phyloP scores from a whole-genome alignment of 2,329 filamentous ascomycete species.

The Claviceps arundinis region DNA sequence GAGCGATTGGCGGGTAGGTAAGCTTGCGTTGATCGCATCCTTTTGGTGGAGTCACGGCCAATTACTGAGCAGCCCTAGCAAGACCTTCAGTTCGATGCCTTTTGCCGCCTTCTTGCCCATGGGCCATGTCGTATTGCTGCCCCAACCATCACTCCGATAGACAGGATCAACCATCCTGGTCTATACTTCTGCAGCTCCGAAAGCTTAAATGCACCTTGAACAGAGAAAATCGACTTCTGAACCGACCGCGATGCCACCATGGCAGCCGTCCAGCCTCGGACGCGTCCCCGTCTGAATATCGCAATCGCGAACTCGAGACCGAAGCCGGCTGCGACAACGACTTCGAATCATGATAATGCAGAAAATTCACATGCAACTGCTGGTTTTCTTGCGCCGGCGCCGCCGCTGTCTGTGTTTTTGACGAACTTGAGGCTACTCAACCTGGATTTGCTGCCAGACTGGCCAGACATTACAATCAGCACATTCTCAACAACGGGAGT shows the following conservation, averaged over 20 bases:
- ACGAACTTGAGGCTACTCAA: slow-evolving; percentile 75
- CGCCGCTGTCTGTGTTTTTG: slow-evolving; percentile 43
- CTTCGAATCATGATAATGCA: neutral
- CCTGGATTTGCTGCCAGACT: slow-evolving; percentile 62
- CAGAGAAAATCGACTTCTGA: neutral
- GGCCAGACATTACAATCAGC: slow-evolving; percentile 59
- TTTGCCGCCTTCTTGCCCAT: neutral
- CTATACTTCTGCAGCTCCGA: neutral
- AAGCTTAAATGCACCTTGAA: neutral
- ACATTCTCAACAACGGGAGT: slow-evolving; percentile 56
- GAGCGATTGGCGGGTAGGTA: neutral
- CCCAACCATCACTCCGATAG: neutral
- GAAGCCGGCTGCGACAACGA: neutral
- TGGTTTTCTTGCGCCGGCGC: neutral
- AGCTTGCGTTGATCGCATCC: no score
- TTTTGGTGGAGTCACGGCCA: neutral
- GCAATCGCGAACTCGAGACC: neutral
- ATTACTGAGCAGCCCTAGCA: neutral
- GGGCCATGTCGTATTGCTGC: neutral
- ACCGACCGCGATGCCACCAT: slow-evolving; percentile 5
- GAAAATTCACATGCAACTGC: neutral
- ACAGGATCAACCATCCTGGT: neutral
- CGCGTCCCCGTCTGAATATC: slow-evolving; percentile 4
- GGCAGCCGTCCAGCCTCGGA: slow-evolving; percentile 7
- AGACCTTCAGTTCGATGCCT: neutral